Evolutionary conservation across 352 stramenopile species (phyloP).

Genomic region (Phytopythium helicoides): DNA sequence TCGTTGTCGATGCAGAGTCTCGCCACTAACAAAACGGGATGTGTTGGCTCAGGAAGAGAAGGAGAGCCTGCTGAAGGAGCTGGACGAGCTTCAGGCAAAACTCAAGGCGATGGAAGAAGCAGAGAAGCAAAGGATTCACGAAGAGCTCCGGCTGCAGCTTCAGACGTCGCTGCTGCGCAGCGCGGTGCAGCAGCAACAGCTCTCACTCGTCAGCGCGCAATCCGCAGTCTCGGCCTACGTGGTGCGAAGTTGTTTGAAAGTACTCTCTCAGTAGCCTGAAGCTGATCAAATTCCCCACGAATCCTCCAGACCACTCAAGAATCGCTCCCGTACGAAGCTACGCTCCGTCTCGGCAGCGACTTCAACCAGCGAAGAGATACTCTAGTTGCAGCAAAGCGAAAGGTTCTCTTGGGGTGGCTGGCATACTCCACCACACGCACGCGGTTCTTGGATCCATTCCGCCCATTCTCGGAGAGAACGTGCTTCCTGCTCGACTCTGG

Average conservation of each 20-base stretch:
- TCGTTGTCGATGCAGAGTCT: conserved; percentile 4
- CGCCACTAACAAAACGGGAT: conserved; percentile 1
- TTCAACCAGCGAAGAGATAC: conserved; percentile 23
- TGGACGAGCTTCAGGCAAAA: conserved; percentile 28
- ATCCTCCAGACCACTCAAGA: conserved; percentile 25
- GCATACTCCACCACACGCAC: conserved; percentile 39
- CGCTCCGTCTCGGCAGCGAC: conserved; percentile 35
- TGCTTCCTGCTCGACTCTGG: conserved; percentile 33
- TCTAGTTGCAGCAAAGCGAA: conserved; percentile 24
- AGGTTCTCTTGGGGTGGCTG: conserved; percentile 22
- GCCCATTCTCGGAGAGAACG: conserved; percentile 35
- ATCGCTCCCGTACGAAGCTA: conserved; percentile 30
- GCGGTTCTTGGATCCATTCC: conserved; percentile 27
- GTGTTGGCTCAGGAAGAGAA: conserved; percentile 31
- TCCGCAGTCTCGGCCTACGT: conserved; percentile 24
- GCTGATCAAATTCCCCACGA: background rate
- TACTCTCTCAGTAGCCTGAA: conserved; percentile 1
- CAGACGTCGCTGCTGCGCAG: conserved; percentile 13
- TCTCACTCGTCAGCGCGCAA: conserved; percentile 27
- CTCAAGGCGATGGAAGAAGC: background rate
- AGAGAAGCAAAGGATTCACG: conserved; percentile 4
- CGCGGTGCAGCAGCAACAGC: conserved; percentile 19
- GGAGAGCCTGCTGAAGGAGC: conserved; percentile 22
- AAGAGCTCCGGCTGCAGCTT: conserved; percentile 9
- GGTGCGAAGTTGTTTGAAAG: conserved; percentile 6